phyloP scores from a whole-genome alignment of 1,284 basidiomycete species.

The Tranzscheliella williamsii region DNA sequence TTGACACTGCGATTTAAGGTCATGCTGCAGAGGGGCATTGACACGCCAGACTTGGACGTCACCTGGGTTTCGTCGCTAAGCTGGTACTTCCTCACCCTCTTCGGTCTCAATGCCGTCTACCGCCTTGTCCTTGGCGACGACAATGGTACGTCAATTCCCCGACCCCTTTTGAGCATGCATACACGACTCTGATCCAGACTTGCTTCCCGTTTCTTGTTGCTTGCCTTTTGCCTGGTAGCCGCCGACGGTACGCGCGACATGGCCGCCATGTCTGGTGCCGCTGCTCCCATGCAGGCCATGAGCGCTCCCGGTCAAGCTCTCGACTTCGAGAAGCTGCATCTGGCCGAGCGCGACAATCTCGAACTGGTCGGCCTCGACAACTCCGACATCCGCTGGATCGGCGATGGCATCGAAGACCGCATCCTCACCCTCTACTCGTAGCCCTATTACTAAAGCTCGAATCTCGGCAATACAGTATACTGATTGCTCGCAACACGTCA shows the following conservation, averaged over 20 bases:
- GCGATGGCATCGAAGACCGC: slow-evolving; percentile 56
- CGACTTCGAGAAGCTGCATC: slow-evolving; percentile 87
- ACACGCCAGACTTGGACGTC: slow-evolving; percentile 95
- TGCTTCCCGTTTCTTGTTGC: background rate
- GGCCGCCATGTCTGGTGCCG: slow-evolving; percentile 50
- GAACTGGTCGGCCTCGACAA: slow-evolving; percentile 73
- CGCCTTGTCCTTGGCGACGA: slow-evolving; percentile 87
- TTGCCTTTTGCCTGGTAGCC: slow-evolving; percentile 16
- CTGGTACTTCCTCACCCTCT: slow-evolving; percentile 99
- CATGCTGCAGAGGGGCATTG: slow-evolving; percentile 96
- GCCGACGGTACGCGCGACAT: slow-evolving; percentile 61
- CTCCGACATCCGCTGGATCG: slow-evolving; percentile 48
- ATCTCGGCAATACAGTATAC: no score
- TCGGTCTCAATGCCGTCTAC: slow-evolving; percentile 94
- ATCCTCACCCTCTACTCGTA: slow-evolving; percentile 51
- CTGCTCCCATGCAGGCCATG: slow-evolving; percentile 28
- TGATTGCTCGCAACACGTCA: no score
- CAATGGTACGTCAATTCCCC: slow-evolving; percentile 70
- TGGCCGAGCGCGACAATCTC: slow-evolving; percentile 88
- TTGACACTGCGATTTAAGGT: slow-evolving; percentile 95
- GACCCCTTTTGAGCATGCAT: background rate
- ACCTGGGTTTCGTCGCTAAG: slow-evolving; percentile 97
- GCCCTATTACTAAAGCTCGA: no score
- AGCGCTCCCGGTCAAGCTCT: slow-evolving; percentile 63
- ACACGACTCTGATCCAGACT: background rate